A percentile compares a stretch with the other conserved stretches of the same genome.
phyloP scores from a whole-genome alignment of 495 filamentous ascomycete genomes.

The Talaromyces proteolyticus region DNA sequence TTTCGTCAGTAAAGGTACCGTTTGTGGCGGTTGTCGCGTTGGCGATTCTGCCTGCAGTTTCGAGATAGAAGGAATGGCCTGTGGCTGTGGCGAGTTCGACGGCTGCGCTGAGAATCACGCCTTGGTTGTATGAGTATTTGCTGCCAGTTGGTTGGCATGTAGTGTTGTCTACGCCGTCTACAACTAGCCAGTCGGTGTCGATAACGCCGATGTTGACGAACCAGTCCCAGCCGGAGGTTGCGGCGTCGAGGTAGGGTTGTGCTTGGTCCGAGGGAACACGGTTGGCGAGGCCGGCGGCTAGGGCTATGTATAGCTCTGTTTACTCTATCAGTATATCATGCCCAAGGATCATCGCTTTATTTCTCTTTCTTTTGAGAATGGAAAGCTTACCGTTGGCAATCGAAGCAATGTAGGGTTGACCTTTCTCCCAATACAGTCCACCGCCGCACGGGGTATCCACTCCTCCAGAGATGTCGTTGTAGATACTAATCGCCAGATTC shows the following conservation, averaged over 20 bases:
- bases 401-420: slow-evolving; percentile 49
- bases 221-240: slow-evolving; percentile 43
- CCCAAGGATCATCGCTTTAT: too few relatives aligned
- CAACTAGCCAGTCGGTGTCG: slow-evolving; percentile 53
- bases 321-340: neutral
- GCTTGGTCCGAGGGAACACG: slow-evolving; percentile 43
- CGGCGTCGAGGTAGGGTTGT: slow-evolving; percentile 16
- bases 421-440: slow-evolving; percentile 65
- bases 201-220: slow-evolving; percentile 58
- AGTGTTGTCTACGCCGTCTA: slow-evolving; percentile 50
- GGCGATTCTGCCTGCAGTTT: neutral
- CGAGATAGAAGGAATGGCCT: slow-evolving; percentile 7
- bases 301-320: slow-evolving; percentile 10
- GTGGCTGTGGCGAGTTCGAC: slow-evolving; percentile 44
- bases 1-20: neutral
- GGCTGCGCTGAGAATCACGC: slow-evolving; percentile 58
- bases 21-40: neutral
- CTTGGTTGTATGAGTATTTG: slow-evolving; percentile 67
- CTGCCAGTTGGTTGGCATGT: slow-evolving; percentile 48
- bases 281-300: slow-evolving; percentile 24
- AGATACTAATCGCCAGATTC: slow-evolving; percentile 43
- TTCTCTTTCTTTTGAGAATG: neutral
- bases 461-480: slow-evolving; percentile 49
- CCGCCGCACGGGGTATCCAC: slow-evolving; percentile 45
- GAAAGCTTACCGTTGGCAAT: slow-evolving; percentile 5